Base-by-base conservation (phyloP, 129 eudicot species). In the Tagetes erecta region DNA sequence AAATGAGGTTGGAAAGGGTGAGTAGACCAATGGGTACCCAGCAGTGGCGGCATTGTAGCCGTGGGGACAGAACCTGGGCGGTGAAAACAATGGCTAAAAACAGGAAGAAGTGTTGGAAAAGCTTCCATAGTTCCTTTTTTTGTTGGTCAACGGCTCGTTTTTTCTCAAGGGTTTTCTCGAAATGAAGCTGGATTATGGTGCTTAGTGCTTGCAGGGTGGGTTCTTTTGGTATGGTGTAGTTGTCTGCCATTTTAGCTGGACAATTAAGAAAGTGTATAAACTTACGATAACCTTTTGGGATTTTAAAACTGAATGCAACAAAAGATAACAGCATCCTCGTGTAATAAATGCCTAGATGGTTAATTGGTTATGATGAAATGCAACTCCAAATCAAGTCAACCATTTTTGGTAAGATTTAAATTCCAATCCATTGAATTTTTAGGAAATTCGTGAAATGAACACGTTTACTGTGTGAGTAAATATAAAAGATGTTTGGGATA, bases 111-210 rank as follows among this genome's bases (percentile, higher is more conserved):
- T 83, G 76, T 5, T 87, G 97, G 85, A 90, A 93, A 65, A 87
- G 86, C 70, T 87, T 83, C 84, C 86, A 90, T n/a, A 93, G 89
- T 65, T 93, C 86, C 76, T 93, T 93, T 20, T 93, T 93, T 27
- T 93, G 98, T 65, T 74, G 91, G 76, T 93, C 98, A 0, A 93
- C 91, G 0, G 98, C 82, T 40, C 82, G 82, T 79, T 93, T 93
- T 75, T 93, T 93, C 67, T 93, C 98, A 0, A 93, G 96, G 89
- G 98, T 93, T 76, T 93, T 93, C 75, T 93, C 98, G 81, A 93
- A 93, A 62, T 93, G 98, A 83, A 93, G 98, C 34, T 90, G 98
- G 81, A 93, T 93, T 9, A 93, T 87, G 68, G 95, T 93, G 97
- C 84, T 93, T 7, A 93, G 75, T 27, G 98, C 90, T 80, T 90